Evolutionary conservation across 2,329 filamentous ascomycete species (phyloP), one percentile per base, ranked within the genome.

Genomic region (Verruconis gallopava): DNA sequence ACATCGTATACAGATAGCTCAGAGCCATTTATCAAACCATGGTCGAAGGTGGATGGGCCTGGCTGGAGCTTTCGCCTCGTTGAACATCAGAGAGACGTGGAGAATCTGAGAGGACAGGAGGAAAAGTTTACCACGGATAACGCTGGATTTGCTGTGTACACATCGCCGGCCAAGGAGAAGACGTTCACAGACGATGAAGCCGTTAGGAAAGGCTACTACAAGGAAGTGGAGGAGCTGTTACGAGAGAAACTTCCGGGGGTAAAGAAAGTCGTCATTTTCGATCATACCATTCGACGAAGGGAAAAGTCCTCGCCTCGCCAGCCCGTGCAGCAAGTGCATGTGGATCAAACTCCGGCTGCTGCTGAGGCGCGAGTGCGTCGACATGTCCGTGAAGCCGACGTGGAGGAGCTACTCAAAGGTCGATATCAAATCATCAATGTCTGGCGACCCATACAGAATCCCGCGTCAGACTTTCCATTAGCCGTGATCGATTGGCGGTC

Each of bases 351-450:
- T 0, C 72, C 77, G 0, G 58, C 52, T 0, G 79, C 80, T 0
- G 76, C 77, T 1, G 73, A 69, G 45, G 67, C 59, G 1, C 70
- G 80, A 11, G 77, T 82, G 12, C 65, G 73, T 2, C 65, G 76
- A 1, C 79, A 84, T 50, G 48, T 80, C 0, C 63, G 70, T 0
- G 58, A 55, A 2, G 65, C 66, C 1, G 74, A 78, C 50, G 72
- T 68, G 0, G 72, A 77, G 20, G 64, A 67, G 42, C 58, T 81
- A 6, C 49, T 81, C 2, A 64, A 66, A 43, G 66, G 68, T 5
- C 66, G 79, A 4, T 79, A 73, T 52, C 75, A 80, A 52, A 73
- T 81, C 51, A 75, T 82, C 55, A 82, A 83, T 47, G 77, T 82
- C 13, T 82, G 79, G 79, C 67, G 79, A 28, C 78, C 79, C 0